A percentile compares a stretch with the other conserved stretches of the same genome.
Conservation (phyloP, 179 eudicot genomes). For the Sideroxylon spinosum region DNA sequence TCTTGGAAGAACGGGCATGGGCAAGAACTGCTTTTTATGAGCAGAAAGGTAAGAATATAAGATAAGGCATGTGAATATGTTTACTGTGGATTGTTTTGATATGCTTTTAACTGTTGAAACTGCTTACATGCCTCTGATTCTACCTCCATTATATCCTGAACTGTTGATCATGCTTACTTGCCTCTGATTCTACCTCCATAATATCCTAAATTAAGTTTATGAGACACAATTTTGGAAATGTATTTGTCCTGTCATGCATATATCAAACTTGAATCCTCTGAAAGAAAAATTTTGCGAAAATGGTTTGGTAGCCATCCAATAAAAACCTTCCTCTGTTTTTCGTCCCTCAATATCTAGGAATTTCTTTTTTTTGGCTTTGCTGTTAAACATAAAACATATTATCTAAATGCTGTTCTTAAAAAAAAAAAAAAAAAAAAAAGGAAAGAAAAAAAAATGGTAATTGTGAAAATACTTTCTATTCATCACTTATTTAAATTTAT, state of each 20-base stretch:
- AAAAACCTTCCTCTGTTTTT: no score
- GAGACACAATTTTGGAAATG: not conserved
- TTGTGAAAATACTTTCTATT: no score
- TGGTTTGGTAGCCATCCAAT: no score
- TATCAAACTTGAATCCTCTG: no score
- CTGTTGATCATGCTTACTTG: not conserved
- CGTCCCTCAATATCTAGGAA: no score
- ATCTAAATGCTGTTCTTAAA: no score
- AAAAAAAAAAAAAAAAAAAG: no score
- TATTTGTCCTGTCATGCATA: not conserved
- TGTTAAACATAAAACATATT: no score
- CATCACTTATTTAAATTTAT: no score
- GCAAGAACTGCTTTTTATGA: constrained; percentile 57
- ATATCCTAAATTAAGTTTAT: not conserved
- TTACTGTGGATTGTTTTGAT: not conserved
- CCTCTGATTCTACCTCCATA: not conserved
- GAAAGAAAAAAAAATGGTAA: no score
- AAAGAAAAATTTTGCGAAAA: no score
- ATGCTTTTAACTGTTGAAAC: not conserved
- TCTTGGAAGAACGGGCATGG: constrained; percentile 67
- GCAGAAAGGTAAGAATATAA: constrained; percentile 48
- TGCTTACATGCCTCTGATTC: not conserved
- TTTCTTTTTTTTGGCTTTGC: no score
- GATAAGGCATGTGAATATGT: not conserved
- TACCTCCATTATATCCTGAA: not conserved